Evolutionary conservation across 176 grass and related monocot genomes (phyloP), one percentile per base, ranked within the genome.

Genomic region (Metroxylon sagu): DNA sequence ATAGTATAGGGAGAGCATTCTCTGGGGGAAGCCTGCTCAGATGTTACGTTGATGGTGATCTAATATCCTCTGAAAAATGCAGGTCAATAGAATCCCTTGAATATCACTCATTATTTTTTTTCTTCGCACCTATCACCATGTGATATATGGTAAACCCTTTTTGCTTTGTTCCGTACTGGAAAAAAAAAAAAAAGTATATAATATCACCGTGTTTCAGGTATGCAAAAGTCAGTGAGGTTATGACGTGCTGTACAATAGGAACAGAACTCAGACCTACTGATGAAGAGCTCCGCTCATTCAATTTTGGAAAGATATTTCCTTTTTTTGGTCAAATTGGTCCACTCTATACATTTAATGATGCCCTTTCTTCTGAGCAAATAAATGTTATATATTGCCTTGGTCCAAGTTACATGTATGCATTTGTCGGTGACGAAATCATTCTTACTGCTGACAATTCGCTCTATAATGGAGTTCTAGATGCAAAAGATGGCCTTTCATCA

Each of bases 401-500:
- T 69, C 92, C 92, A 58, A 97, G 92, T 88, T 97, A 97, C 72
- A 97, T 97, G 84, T 91, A 97, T 69, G 85, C 87, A 75, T 97
- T 97, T 74, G 75, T 88, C 57, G 87, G 87, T 77, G 92, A 97
- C 53, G 85, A 76, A 77, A 80, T 83, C 53, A 74, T 95, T 66
- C 83, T 81, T 80, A 72, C 82, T 77, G 79, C 82, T 77, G 78
- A 87, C 61, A 87, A 82, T 66, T 74, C 71, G 55, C 66, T 79
- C 5, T 89, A 82, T 72, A 87, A 84, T 57, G 92, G 81, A 53
- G 76, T 95, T 65, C 77, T 95, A 50, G 83, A 85, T 88, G 62
- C 65, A 65, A 82, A 77, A 67, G 90, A 95, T 77, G 90, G 90
- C 28, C 74, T 97, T 71, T 97, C 87, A 69, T 85, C 83, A 2